Evolutionary conservation across 2,329 filamentous ascomycete species (phyloP).

Genomic region (Helminthosporium solani): DNA sequence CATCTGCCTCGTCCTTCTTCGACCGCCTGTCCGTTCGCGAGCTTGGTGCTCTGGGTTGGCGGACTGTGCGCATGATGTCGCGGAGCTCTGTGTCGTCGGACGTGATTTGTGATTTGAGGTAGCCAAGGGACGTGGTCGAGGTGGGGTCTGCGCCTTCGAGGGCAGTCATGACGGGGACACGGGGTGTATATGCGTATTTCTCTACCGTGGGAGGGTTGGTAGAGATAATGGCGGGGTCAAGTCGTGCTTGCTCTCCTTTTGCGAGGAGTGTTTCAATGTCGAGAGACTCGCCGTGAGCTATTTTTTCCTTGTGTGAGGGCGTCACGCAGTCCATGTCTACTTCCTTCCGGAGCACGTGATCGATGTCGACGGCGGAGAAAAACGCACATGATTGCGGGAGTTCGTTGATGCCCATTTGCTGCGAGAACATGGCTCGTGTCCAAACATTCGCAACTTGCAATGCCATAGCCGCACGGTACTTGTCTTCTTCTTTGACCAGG

Average conservation of each 20-base stretch:
- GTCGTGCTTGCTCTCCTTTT: constrained; percentile 66
- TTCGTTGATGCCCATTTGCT: constrained; percentile 95
- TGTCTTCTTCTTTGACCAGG: constrained; percentile 79
- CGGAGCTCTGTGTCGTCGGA: constrained; percentile 71
- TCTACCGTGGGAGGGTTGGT: constrained; percentile 60
- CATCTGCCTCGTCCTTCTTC: constrained; percentile 5
- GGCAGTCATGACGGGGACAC: constrained; percentile 76
- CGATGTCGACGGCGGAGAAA: constrained; percentile 93
- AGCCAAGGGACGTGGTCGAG: constrained; percentile 50
- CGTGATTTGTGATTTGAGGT: constrained; percentile 83
- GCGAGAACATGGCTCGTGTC: constrained; percentile 95
- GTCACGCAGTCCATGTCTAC: constrained; percentile 98
- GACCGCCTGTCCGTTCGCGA: constrained; percentile 3
- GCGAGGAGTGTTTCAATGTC: constrained; percentile 78
- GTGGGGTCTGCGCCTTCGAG: constrained; percentile 52
- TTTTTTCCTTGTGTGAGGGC: constrained; percentile 75
- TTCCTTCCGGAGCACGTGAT: constrained; percentile 93
- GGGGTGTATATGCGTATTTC: constrained; percentile 65
- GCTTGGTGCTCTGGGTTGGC: constrained; percentile 6
- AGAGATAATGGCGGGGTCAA: constrained; percentile 67
- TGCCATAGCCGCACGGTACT: constrained; percentile 87
- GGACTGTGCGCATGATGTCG: constrained; percentile 64
- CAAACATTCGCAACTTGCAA: constrained; percentile 92
- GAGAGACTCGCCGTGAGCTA: constrained; percentile 81
- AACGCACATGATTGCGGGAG: constrained; percentile 92